These are phyloP conservation scores for Neurospora sp. DNA, from an alignment of 495 filamentous ascomycete species.

Conservation along the genomic window DNA sequence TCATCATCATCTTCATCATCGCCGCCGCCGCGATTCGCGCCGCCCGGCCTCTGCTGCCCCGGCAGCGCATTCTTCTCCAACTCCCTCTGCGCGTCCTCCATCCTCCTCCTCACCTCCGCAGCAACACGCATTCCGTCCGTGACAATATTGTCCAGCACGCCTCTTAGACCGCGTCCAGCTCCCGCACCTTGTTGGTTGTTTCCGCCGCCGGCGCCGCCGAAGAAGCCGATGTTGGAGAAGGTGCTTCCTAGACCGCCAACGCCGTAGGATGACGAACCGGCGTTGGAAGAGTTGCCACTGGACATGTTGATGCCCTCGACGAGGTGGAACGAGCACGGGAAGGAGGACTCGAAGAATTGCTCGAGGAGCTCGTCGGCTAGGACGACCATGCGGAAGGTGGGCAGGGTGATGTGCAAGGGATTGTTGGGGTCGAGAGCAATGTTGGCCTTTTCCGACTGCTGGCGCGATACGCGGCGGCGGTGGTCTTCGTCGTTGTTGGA, in stretches of 20 bases:
- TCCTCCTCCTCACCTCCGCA: slow-evolving; percentile 74
- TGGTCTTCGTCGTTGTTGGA: slow-evolving; percentile 1
- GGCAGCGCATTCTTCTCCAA: slow-evolving; percentile 65
- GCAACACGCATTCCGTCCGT: slow-evolving; percentile 94
- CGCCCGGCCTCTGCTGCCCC: slow-evolving; percentile 26
- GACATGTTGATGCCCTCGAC: slow-evolving; percentile 31
- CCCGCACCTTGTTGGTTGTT: slow-evolving; percentile 43
- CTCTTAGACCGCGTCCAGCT: slow-evolving; percentile 70
- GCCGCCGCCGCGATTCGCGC: slow-evolving; percentile 44
- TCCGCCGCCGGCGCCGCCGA: slow-evolving; percentile 21
- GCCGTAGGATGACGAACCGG: slow-evolving; percentile 39
- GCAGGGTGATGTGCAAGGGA: slow-evolving; percentile 89
- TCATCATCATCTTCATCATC: slow-evolving; percentile 70
- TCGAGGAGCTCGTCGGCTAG: slow-evolving; percentile 92
- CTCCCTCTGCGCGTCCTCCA: slow-evolving; percentile 87
- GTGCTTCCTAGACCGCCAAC: slow-evolving; percentile 57
- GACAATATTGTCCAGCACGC: slow-evolving; percentile 93
- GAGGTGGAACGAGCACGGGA: slow-evolving; percentile 55
- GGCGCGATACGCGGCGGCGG: slow-evolving; percentile 38
- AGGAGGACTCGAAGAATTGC: slow-evolving; percentile 83
- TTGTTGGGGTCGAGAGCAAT: slow-evolving; percentile 83
- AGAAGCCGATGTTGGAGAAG: slow-evolving; percentile 58
- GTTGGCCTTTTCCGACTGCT: slow-evolving; percentile 61
- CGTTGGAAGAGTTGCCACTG: slow-evolving; percentile 14
- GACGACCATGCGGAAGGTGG: slow-evolving; percentile 97